These are phyloP conservation scores for Yarrowia deformans DNA, from an alignment of 805 yeast species.

Conservation along the genomic window DNA sequence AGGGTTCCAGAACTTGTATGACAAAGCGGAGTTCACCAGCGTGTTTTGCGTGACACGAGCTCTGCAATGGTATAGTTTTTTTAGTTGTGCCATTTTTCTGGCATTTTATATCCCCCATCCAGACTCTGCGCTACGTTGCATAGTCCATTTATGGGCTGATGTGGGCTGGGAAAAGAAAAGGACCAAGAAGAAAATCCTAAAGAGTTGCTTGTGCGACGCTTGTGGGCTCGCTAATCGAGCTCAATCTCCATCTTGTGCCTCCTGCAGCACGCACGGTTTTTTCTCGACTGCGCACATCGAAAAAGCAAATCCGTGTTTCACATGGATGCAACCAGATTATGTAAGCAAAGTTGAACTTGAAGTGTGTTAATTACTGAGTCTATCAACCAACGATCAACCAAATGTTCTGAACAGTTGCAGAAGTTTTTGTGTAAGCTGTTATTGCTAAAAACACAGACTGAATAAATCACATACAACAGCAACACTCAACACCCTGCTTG, in stretches of 20 bases:
- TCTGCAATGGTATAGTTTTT: background rate
- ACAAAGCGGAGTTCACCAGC: too few relatives aligned
- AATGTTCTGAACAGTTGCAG: too few relatives aligned
- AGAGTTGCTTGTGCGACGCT: background rate
- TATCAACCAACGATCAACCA: too few relatives aligned
- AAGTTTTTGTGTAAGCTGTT: too few relatives aligned
- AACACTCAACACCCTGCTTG: too few relatives aligned
- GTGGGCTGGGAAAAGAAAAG: background rate
- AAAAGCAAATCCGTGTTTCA: background rate
- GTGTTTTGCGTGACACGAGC: background rate
- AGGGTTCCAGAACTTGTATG: too few relatives aligned
- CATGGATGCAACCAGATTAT: too few relatives aligned
- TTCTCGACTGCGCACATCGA: background rate
- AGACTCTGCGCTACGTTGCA: background rate
- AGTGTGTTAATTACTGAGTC: too few relatives aligned
- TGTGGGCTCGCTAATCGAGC: background rate
- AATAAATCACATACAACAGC: too few relatives aligned
- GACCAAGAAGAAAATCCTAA: background rate
- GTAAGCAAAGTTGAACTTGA: too few relatives aligned
- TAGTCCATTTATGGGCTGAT: background rate
- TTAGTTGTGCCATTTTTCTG: background rate
- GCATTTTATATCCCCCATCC: background rate
- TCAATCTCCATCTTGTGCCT: background rate
- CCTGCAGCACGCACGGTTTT: slow-evolving; percentile 1
- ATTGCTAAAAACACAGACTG: too few relatives aligned